phyloP scores from a whole-genome alignment of 2,329 filamentous ascomycete species.

The Mycosphaerella arachidis region DNA sequence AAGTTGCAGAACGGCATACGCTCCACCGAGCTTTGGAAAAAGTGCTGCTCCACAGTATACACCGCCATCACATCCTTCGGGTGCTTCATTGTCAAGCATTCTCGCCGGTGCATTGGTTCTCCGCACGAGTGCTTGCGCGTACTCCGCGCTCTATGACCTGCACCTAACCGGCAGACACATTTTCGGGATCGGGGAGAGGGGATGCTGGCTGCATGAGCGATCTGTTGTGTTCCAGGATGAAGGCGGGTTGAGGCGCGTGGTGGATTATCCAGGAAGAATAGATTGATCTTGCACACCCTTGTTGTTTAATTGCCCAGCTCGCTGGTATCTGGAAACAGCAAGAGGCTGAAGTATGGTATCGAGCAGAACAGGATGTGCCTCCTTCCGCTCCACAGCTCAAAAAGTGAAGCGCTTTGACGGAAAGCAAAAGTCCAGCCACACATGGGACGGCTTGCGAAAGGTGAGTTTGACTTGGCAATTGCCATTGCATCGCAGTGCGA shows the following conservation, averaged over 20 bases:
- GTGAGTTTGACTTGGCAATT: slow-evolving; percentile 4
- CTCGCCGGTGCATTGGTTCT: background rate
- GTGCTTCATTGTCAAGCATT: background rate
- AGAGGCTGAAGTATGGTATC: background rate
- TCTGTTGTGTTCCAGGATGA: slow-evolving; percentile 19
- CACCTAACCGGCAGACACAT: background rate
- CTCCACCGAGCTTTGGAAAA: background rate
- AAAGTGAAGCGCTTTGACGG: slow-evolving; percentile 15
- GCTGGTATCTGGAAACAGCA: slow-evolving; percentile 1
- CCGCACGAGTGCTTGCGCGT: background rate
- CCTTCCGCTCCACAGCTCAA: background rate
- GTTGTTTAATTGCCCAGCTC: background rate
- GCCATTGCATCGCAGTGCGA: background rate
- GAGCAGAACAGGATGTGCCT: background rate
- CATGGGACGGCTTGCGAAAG: slow-evolving; percentile 18
- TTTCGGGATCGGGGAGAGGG: background rate
- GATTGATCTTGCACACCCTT: background rate
- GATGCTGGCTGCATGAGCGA: slow-evolving; percentile 10
- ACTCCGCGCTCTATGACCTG: background rate
- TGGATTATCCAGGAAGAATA: background rate
- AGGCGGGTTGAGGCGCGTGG: slow-evolving; percentile 21
- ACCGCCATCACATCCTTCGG: background rate
- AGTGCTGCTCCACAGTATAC: background rate
- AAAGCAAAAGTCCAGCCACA: slow-evolving; percentile 11
- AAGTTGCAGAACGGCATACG: background rate